Conservation (phyloP, 1,284 basidiomycete genomes). For the Cryptococcus hybrid region DNA sequence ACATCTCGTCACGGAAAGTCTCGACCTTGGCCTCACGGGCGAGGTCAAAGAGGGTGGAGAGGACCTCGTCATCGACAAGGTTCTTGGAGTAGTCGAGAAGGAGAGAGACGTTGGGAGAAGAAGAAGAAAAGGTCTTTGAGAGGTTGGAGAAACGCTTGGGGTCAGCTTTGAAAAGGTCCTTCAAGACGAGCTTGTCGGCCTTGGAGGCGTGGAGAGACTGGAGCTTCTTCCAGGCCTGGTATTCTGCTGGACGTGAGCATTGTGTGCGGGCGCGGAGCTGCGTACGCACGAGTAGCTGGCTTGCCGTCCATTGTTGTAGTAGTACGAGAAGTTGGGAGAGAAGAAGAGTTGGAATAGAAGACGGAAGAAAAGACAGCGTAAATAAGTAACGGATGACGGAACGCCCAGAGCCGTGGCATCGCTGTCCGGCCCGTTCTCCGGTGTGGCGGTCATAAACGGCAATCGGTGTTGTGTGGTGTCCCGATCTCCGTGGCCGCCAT, state of each 20-base stretch:
- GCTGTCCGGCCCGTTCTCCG: neutral
- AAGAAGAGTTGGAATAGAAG: neutral
- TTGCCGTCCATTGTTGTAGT: constrained; percentile 38
- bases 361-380: neutral
- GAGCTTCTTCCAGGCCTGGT: constrained; percentile 87
- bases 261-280: neutral
- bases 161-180: constrained; percentile 88
- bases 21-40: constrained; percentile 85
- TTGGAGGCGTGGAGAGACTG: constrained; percentile 78
- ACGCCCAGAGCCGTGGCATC: neutral
- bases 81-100: constrained; percentile 98
- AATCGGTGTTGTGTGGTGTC: no score
- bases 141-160: constrained; percentile 79
- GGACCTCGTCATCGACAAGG: constrained; percentile 82
- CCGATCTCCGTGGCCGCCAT: no score
- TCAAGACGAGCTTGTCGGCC: constrained; percentile 72
- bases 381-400: neutral
- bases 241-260: constrained; percentile 57
- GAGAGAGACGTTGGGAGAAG: constrained; percentile 66
- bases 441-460: neutral
- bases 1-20: constrained; percentile 87
- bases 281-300: constrained; percentile 35
- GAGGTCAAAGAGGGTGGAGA: constrained; percentile 71
- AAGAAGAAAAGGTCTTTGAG: constrained; percentile 72
- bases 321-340: neutral